These are phyloP conservation scores for Coemansia sp. DNA, from an alignment of 192 early-diverging fungal genomes.

Conservation along the genomic window DNA sequence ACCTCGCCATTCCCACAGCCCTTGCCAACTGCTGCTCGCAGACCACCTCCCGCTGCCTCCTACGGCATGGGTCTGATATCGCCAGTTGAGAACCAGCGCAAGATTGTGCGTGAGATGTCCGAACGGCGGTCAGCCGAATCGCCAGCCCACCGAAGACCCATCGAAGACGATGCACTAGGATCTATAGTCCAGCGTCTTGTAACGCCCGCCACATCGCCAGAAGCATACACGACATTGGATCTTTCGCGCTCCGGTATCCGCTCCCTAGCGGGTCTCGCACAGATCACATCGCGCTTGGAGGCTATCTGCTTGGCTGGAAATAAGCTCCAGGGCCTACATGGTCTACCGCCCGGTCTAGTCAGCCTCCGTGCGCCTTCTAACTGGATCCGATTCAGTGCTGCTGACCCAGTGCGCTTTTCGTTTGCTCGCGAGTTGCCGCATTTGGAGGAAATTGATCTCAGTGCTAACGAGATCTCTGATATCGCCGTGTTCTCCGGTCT, in stretches of 20 bases:
- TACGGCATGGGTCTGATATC: constrained; percentile 49
- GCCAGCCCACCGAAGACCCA: constrained; percentile 20
- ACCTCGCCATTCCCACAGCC: constrained; percentile 47
- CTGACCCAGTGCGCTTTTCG: constrained; percentile 27
- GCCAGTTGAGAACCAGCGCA: constrained; percentile 44
- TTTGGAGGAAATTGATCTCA: constrained; percentile 50
- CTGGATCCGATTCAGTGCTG: constrained; percentile 48
- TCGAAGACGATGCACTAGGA: constrained; percentile 50
- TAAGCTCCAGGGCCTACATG: constrained; percentile 47
- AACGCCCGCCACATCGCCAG: constrained; percentile 46
- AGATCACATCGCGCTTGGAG: constrained; percentile 48
- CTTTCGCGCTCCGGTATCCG: constrained; percentile 51
- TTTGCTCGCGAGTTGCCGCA: constrained; percentile 58
- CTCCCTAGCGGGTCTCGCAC: constrained; percentile 41
- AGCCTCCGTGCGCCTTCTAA: constrained; percentile 48
- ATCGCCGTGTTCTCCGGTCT: constrained; percentile 51
- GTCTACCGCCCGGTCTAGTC: constrained; percentile 46
- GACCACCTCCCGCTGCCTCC: neutral
- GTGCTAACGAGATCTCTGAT: constrained; percentile 53
- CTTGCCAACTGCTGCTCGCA: constrained; percentile 20
- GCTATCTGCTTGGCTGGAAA: constrained; percentile 43
- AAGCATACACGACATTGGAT: constrained; percentile 45
- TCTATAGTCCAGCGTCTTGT: constrained; percentile 54
- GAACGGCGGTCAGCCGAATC: constrained; percentile 33
- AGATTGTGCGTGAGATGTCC: constrained; percentile 44